Conservation (phyloP, 139 green algal species). For the Mychonastes homosphaera region DNA sequence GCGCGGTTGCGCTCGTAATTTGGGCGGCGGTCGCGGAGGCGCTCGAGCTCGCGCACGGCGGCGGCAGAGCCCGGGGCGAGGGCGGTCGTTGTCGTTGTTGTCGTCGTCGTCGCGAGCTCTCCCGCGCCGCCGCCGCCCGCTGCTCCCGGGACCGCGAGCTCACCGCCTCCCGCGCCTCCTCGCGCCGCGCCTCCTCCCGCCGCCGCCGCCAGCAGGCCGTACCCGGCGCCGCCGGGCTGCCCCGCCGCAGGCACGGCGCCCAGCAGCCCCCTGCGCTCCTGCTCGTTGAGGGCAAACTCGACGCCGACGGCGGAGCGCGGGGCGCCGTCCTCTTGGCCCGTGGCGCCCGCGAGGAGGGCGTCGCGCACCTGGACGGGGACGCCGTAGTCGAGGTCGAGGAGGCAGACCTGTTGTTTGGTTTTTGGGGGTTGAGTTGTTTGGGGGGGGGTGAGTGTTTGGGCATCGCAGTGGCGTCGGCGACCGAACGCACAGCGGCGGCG, state of each 20-base stretch:
- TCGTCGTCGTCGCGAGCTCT: too few relatives aligned
- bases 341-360: constrained; percentile 23
- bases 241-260: too few relatives aligned
- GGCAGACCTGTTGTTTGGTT: constrained; percentile 63
- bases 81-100: too few relatives aligned
- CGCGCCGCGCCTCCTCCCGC: neutral
- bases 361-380: constrained; percentile 82
- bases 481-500: too few relatives aligned
- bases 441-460: too few relatives aligned
- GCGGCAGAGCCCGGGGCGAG: neutral
- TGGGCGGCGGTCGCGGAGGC: neutral
- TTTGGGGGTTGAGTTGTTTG: neutral
- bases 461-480: too few relatives aligned
- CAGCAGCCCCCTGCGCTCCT: constrained; percentile 9
- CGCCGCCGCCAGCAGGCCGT: neutral
- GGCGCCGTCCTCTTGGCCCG: constrained; percentile 48
- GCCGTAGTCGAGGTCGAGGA: constrained; percentile 94
- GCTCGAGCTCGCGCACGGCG: neutral
- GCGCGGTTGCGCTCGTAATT: constrained; percentile 88
- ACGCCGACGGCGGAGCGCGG: constrained; percentile 76
- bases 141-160: too few relatives aligned
- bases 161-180: too few relatives aligned
- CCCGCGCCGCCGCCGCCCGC: too few relatives aligned
- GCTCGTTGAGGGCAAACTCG: constrained; percentile 70
- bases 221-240: neutral